A percentile compares a stretch with the other conserved stretches of the same genome.
These are phyloP conservation scores for Sporothrix brasiliensis DNA, from an alignment of 2,329 filamentous ascomycete genomes.

Conservation along the genomic window DNA sequence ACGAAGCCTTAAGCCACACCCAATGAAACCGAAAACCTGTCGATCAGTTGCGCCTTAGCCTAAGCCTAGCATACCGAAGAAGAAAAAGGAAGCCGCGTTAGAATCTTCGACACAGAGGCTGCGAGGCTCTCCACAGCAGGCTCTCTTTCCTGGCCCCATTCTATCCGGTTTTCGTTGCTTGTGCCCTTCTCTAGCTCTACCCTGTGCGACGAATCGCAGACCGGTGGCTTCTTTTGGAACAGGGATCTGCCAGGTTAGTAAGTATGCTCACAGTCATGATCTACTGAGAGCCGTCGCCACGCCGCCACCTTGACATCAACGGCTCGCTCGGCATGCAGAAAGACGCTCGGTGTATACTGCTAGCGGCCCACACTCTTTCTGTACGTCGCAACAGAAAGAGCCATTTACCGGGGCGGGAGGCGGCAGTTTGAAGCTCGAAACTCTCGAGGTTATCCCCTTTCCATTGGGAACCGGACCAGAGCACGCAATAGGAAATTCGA, in stretches of 20 bases:
- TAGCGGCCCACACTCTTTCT: background rate
- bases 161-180: too few species aligned
- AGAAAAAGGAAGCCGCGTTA: slow-evolving; percentile 2
- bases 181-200: background rate
- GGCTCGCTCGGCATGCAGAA: slow-evolving; percentile 23
- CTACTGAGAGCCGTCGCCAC: background rate
- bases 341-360: slow-evolving; percentile 2
- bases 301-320: background rate
- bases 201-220: background rate
- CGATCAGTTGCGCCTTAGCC: slow-evolving; percentile 18
- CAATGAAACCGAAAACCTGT: slow-evolving; percentile 15
- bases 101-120: slow-evolving; percentile 1
- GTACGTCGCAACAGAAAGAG: background rate
- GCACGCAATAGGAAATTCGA: background rate
- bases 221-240: slow-evolving; percentile 1
- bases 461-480: background rate
- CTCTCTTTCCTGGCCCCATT: background rate
- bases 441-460: background rate
- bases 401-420: background rate
- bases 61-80: slow-evolving; percentile 24
- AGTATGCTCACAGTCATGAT: background rate
- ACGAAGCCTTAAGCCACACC: background rate
- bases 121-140: background rate
- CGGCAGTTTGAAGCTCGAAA: background rate
- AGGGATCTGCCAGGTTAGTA: background rate